Conservation (phyloP, 495 filamentous ascomycete species). For the Eremomyces bilateralis region DNA sequence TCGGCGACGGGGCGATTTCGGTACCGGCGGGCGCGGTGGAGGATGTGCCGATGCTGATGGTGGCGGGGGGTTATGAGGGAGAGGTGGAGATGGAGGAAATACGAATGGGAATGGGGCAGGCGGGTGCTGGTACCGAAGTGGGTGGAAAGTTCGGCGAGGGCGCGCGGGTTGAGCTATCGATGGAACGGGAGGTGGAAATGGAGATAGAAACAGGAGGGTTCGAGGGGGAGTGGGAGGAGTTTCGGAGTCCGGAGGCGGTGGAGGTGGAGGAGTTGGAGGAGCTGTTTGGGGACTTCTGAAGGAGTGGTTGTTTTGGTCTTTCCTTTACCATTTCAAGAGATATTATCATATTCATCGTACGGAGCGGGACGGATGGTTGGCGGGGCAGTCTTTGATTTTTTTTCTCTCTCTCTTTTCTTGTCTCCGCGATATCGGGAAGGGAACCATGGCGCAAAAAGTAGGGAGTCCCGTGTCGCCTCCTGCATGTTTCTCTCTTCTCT, state of each 20-base stretch:
- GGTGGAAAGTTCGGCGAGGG: constrained; percentile 5
- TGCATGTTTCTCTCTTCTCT: no score
- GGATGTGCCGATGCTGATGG: constrained; percentile 17
- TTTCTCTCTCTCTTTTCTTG: no score
- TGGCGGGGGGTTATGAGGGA: constrained; percentile 6
- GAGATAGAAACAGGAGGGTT: background rate
- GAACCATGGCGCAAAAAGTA: no score
- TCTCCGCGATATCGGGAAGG: no score
- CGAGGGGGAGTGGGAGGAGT: constrained; percentile 27
- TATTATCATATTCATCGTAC: no score
- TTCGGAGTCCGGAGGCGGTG: constrained; percentile 68
- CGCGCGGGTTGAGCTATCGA: constrained; percentile 2
- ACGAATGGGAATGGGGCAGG: constrained; percentile 5
- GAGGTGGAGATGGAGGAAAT: constrained; percentile 4
- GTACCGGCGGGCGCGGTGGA: constrained; percentile 7
- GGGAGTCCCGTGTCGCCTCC: no score
- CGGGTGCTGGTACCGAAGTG: constrained; percentile 3
- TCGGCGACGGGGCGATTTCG: constrained; percentile 13
- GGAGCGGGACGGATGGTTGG: no score
- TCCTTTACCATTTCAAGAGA: no score
- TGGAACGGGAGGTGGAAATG: constrained; percentile 9
- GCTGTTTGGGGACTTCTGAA: constrained; percentile 52
- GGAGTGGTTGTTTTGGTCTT: no score
- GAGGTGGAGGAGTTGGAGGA: constrained; percentile 86
- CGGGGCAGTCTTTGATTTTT: no score